Percentiles rank a stretch among this genome's conserved stretches.
Conservation (phyloP, 108 stramenopile genomes). For the Fragilaria crotonensis region DNA sequence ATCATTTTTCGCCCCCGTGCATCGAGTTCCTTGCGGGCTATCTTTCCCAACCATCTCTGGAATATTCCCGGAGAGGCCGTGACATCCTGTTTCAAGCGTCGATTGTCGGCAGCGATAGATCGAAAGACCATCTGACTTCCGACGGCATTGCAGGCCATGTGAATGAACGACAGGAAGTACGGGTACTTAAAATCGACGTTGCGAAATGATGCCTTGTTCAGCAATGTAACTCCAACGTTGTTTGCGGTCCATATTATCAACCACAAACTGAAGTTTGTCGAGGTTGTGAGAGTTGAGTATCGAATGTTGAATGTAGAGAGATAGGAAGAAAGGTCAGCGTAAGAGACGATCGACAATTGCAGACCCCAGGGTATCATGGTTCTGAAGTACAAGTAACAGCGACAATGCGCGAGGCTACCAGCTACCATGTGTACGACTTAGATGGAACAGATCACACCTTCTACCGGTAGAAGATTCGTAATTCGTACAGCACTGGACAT, state of each 20-base stretch:
- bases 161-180: slow-evolving; percentile 72
- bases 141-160: slow-evolving; percentile 74
- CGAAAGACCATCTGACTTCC: slow-evolving; percentile 46
- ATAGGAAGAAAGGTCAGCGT: neutral
- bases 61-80: slow-evolving; percentile 15
- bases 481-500: too few species aligned
- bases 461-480: too few species aligned
- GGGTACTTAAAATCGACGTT: slow-evolving; percentile 83
- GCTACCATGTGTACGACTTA: too few species aligned
- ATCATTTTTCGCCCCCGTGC: slow-evolving; percentile 36
- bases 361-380: neutral
- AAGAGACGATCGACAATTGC: neutral
- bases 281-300: neutral
- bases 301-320: too few species aligned
- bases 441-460: too few species aligned
- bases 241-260: slow-evolving; percentile 67
- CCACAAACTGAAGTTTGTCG: slow-evolving; percentile 25
- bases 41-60: slow-evolving; percentile 36
- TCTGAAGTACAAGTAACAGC: neutral
- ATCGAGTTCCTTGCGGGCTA: slow-evolving; percentile 46
- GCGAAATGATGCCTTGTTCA: slow-evolving; percentile 83
- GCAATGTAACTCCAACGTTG: slow-evolving; percentile 77
- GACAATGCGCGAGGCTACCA: too few species aligned
- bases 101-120: slow-evolving; percentile 10
- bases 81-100: slow-evolving; percentile 6